These are phyloP conservation scores for Cylindrotheca fusiformis DNA, from an alignment of 108 stramenopile genomes.

Conservation along the genomic window DNA sequence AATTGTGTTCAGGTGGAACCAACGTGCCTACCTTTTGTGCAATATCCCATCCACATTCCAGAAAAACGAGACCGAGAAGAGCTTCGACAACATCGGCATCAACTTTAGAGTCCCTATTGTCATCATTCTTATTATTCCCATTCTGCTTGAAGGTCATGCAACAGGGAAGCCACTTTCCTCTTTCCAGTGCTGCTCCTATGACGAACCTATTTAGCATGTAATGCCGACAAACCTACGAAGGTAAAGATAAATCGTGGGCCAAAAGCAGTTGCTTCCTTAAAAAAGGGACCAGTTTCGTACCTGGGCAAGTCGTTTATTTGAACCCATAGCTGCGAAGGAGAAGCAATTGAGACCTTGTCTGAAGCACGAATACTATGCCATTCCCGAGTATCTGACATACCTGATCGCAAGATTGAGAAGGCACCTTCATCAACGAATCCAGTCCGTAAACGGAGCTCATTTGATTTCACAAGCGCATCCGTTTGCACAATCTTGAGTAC, in stretches of 20 bases:
- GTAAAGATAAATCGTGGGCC: neutral
- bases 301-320: constrained; percentile 34
- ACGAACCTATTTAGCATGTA: constrained; percentile 40
- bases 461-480: constrained; percentile 43
- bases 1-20: too few relatives aligned
- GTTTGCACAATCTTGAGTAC: constrained; percentile 63
- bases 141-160: constrained; percentile 21
- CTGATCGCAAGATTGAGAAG: constrained; percentile 42
- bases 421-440: constrained; percentile 58
- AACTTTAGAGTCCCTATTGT: too few relatives aligned
- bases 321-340: constrained; percentile 36
- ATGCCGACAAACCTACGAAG: constrained; percentile 19
- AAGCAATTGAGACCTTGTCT: neutral
- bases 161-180: constrained; percentile 47
- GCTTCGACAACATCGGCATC: constrained; percentile 64
- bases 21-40: too few relatives aligned
- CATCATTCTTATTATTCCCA: too few relatives aligned
- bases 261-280: too few relatives aligned
- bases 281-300: constrained; percentile 1
- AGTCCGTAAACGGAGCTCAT: constrained; percentile 25
- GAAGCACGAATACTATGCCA: neutral
- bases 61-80: constrained; percentile 51
- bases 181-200: constrained; percentile 28
- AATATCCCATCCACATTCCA: constrained; percentile 39
- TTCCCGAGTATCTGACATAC: constrained; percentile 19